Evolutionary conservation across 2,329 filamentous ascomycete genomes (phyloP), one percentile per base, ranked within the genome.

Genomic region (Diaporthe sp.): DNA sequence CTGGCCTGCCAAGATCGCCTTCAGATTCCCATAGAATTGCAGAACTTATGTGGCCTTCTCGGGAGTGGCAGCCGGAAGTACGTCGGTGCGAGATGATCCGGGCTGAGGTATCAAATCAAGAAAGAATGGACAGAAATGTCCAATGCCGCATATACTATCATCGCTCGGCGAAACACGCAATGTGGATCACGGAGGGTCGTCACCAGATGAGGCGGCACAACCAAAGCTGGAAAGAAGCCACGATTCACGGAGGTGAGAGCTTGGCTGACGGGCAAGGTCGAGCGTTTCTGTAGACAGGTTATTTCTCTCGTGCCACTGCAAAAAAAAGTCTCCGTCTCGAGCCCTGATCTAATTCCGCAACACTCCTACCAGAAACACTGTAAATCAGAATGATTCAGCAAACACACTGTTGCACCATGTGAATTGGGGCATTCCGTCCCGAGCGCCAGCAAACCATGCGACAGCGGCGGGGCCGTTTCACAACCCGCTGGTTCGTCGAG

Each of bases 1-100:
- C 73, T 88, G 87, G 77, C 86, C 89, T 22, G 83, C 84, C 79
- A 84, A 85, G 75, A 84, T 83, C 76, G 85, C 84, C 33, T 85
- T 86, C 75, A 82, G 85, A 68, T 77, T 81, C 30, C 80, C 80
- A 35, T 83, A 76, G 28, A 13, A 28, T 22, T 67, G 30, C 64
- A 38, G 22, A 12, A 8, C 4, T 13, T 12, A 25, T 19, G 25
- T 1, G 71, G 60, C n/a, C 9, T 6, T 30, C 17, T 25, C 57
- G 15, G 38, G 17, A n/a, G 12, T 3, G n/a, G 4, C 3, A 8
- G 33, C 22, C 13, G 30, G 19, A 17, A n/a, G n/a, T 30, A 6
- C 22, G 52, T 1, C 28, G n/a, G 35, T 25, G 35, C 13, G 19
- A 40, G 25, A n/a, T 35, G 40, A n/a, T n/a, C n/a, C 19, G 45